phyloP scores from a whole-genome alignment of 345 rosid genomes.

The Lepidium africanum region DNA sequence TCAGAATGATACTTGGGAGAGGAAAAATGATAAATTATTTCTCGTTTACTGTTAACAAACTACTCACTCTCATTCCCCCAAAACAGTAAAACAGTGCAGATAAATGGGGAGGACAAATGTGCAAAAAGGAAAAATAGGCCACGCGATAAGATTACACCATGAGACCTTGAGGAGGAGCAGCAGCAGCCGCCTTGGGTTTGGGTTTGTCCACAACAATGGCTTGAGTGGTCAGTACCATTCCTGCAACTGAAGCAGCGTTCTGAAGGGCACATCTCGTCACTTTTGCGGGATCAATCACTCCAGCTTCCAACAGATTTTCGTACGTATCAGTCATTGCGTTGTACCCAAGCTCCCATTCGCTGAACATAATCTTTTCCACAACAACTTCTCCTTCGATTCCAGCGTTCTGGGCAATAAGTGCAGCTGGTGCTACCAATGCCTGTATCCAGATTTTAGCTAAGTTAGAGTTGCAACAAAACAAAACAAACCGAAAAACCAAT shows the following conservation, averaged over 20 bases:
- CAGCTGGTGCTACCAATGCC: constrained; percentile 89
- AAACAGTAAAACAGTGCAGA: constrained; percentile 10
- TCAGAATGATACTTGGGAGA: not conserved
- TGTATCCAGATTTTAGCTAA: constrained; percentile 7
- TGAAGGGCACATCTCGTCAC: constrained; percentile 91
- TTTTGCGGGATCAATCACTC: constrained; percentile 94
- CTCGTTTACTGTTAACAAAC: constrained; percentile 12
- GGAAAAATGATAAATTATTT: constrained; percentile 11
- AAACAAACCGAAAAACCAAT: not conserved
- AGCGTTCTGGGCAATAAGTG: constrained; percentile 91
- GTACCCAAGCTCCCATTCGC: constrained; percentile 94
- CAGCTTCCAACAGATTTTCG: constrained; percentile 83
- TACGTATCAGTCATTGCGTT: constrained; percentile 86
- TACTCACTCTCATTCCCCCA: constrained; percentile 21
- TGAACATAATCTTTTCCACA: constrained; percentile 62
- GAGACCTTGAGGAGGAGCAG: constrained; percentile 58
- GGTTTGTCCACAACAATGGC: constrained; percentile 93
- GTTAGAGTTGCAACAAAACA: not conserved
- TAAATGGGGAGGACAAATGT: constrained; percentile 8
- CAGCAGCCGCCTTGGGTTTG: constrained; percentile 53
- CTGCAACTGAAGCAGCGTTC: constrained; percentile 92
- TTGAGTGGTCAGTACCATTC: constrained; percentile 96
- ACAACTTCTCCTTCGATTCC: constrained; percentile 96
- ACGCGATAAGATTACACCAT: constrained; percentile 32
- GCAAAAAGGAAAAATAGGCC: not conserved